phyloP scores from a whole-genome alignment of 2,329 filamentous ascomycete genomes.

The Colletotrichum cordylinicola region DNA sequence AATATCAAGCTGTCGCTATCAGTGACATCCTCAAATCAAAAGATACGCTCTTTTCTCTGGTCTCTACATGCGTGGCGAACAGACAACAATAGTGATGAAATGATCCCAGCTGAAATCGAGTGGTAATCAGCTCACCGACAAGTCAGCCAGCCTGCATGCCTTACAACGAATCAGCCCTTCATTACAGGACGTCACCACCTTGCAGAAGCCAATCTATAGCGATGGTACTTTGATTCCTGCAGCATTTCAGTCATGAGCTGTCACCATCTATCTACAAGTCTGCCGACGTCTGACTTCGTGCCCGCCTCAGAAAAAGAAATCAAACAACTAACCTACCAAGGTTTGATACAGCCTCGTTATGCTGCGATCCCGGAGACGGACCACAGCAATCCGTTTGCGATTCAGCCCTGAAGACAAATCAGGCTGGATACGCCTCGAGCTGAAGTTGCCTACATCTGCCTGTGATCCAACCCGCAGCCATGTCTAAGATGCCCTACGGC shows the following conservation, averaged over 20 bases:
- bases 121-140: not conserved
- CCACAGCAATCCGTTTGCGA: not conserved
- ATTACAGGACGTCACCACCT: fast-evolving
- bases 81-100: not conserved
- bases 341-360: not conserved
- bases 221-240: not conserved
- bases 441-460: not conserved
- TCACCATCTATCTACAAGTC: not conserved
- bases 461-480: not conserved
- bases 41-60: not conserved
- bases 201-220: fast-evolving
- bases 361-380: not conserved
- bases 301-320: not conserved
- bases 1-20: not conserved
- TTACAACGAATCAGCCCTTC: not conserved
- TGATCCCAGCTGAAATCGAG: not conserved
- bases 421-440: not conserved
- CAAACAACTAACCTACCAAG: not conserved
- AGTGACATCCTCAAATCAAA: not conserved
- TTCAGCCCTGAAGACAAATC: not conserved
- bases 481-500: not conserved
- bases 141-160: not conserved
- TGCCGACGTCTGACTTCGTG: not conserved
- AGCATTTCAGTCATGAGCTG: not conserved
- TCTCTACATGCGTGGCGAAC: not conserved